A percentile compares a stretch with the other conserved stretches of the same genome.
Evolutionary conservation across 2,329 filamentous ascomycete genomes (phyloP).

Genomic region (Apiospora hydei): DNA sequence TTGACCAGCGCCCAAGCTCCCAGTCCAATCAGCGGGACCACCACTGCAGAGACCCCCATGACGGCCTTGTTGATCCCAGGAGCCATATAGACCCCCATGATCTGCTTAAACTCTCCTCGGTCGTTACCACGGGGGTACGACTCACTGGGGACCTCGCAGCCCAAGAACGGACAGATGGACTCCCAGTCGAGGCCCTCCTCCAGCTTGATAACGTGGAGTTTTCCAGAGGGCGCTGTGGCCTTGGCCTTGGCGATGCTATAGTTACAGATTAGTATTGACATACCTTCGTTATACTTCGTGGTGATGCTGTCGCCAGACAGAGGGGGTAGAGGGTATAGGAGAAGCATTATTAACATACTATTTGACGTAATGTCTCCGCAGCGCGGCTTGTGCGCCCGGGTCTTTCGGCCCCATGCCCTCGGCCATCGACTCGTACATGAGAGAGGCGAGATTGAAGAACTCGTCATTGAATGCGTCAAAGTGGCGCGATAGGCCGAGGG

Average conservation of each 20-base stretch:
- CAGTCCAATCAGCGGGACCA: neutral
- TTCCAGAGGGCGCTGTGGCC: neutral
- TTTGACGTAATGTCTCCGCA: constrained; percentile 9
- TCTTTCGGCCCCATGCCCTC: neutral
- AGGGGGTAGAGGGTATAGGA: neutral
- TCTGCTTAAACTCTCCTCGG: neutral
- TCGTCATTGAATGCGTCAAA: constrained; percentile 11
- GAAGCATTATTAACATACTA: neutral
- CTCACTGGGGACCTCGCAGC: neutral
- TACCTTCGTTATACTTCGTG: neutral
- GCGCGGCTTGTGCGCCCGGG: neutral
- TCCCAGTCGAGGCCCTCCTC: constrained; percentile 16
- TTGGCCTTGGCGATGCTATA: neutral
- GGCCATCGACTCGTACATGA: neutral
- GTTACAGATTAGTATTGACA: neutral
- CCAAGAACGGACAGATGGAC: neutral
- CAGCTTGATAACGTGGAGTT: constrained; percentile 9
- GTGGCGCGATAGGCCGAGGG: neutral
- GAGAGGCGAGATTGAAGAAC: neutral
- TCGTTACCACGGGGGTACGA: neutral
- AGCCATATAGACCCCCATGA: neutral
- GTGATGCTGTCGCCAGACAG: neutral
- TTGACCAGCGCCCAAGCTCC: neutral
- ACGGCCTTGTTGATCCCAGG: neutral
- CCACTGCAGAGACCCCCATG: neutral